Evolutionary conservation across 345 rosid species (phyloP), one percentile per base, ranked within the genome.

Genomic region (Gossypium anomalum): DNA sequence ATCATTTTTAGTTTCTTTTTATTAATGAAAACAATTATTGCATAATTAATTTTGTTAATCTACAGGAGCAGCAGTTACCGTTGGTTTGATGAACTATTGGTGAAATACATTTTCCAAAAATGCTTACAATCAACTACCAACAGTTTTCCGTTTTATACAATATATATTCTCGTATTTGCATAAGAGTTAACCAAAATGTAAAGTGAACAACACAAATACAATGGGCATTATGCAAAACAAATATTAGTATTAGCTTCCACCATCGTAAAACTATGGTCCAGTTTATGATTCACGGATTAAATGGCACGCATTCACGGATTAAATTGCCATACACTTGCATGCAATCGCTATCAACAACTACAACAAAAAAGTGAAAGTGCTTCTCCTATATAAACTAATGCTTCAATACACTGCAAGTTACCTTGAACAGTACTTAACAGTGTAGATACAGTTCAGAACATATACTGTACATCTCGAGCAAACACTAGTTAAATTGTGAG

Each of bases 381-480:
- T 67, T 23, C 71, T 48, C 12, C 71, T 47, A 67, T 67, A 48
- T 67, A 59, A 59, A 67, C 23, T 14, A 67, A 47, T 67, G 41
- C 71, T 14, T 47, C 41, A 47, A 67, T 8, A 12, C 71, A 67
- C 23, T 1, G 13, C 71, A 9, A 23, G 57, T 47, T 47, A 2
- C 7, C 57, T 7, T 59, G 8, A 57, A 57, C 62, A 57, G 62
- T 34, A 34, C 41, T 34, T 56, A 8, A 20, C 60, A 19, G 20
- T 2, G 14, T 48, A 48, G 51, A 48, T 48, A 48, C 14, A 48
- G 52, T 34, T 34, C 41, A 34, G 41, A 34, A 34, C 41, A 34
- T 34, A 34, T 34, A 34, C 41, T 5, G 13, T 11, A 5, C 9
- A 43, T 19, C 23, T 19, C 9, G 11, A 66, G 55, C 71, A 45